A percentile compares a stretch with the other conserved stretches of the same genome.
phyloP scores from a whole-genome alignment of 768 basidiomycete genomes.

The Hypholoma sublateritium region DNA sequence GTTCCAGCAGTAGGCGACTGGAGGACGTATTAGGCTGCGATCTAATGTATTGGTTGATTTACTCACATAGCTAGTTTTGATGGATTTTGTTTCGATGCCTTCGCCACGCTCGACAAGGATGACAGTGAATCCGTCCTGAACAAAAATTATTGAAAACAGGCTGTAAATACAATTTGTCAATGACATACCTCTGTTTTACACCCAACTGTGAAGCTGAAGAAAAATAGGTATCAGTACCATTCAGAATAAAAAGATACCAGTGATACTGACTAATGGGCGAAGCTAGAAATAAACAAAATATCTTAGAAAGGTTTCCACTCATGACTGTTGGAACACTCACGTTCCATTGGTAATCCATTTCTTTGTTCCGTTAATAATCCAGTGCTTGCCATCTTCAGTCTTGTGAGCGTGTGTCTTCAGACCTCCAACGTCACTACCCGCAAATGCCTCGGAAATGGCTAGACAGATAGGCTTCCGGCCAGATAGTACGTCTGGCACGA shows the following conservation, averaged over 20 bases:
- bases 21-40: neutral
- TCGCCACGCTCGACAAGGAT: conserved; percentile 82
- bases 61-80: conserved; percentile 68
- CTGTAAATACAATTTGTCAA: neutral
- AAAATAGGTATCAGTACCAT: neutral
- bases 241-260: neutral
- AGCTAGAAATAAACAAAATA: conserved; percentile 24
- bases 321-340: conserved; percentile 30
- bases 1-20: conserved; percentile 81
- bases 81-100: conserved; percentile 80
- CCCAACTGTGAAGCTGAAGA: conserved; percentile 63
- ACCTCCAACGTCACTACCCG: conserved; percentile 80
- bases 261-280: conserved; percentile 41
- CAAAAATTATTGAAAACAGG: neutral
- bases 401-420: conserved; percentile 73
- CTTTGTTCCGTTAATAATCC: conserved; percentile 80
- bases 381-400: conserved; percentile 77
- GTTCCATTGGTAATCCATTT: conserved; percentile 85
- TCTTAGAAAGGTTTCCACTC: neutral
- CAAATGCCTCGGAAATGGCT: conserved; percentile 88
- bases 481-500: conserved; percentile 64
- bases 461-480: conserved; percentile 81
- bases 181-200: conserved; percentile 53
- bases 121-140: conserved; percentile 70
- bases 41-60: neutral